These are phyloP conservation scores for Entophlyctis luteolus DNA, from an alignment of 192 early-diverging fungal species.

Conservation along the genomic window DNA sequence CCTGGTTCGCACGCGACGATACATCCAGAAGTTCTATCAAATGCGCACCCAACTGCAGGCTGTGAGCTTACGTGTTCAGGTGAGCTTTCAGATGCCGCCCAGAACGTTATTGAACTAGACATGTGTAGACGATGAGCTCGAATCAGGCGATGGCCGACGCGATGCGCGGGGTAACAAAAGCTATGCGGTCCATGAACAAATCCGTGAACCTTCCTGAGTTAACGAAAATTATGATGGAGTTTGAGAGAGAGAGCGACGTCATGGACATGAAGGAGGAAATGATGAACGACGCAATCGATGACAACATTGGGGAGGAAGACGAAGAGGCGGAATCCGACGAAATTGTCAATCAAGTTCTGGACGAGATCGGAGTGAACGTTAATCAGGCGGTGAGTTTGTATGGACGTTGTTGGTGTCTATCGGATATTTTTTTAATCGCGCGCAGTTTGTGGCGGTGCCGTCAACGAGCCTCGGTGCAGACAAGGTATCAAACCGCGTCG, in stretches of 20 bases:
- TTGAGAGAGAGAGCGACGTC: conserved; percentile 87
- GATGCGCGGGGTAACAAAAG: conserved; percentile 91
- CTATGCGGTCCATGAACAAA: conserved; percentile 96
- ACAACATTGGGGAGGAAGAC: conserved; percentile 80
- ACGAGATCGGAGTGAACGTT: conserved; percentile 89
- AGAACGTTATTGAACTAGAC: background rate
- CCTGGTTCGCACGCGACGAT: conserved; percentile 86
- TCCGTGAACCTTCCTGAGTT: conserved; percentile 91
- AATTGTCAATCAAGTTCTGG: conserved; percentile 89
- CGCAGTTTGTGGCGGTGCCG: conserved; percentile 38
- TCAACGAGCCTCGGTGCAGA: conserved; percentile 18
- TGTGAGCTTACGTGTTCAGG: conserved; percentile 81
- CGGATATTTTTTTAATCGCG: background rate
- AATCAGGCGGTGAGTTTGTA: conserved; percentile 60
- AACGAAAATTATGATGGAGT: conserved; percentile 95
- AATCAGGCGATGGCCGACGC: conserved; percentile 96
- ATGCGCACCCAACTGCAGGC: conserved; percentile 95
- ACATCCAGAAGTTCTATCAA: conserved; percentile 93
- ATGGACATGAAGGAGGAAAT: conserved; percentile 99
- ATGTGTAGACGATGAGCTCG: conserved; percentile 72
- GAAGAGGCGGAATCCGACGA: conserved; percentile 88
- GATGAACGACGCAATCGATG: conserved; percentile 97
- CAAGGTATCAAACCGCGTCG: conserved; percentile 6
- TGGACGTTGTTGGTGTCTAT: no score
- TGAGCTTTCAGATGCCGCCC: conserved; percentile 35